Evolutionary conservation across 495 filamentous ascomycete genomes (phyloP).

Genomic region (Penicillium subrubescens): DNA sequence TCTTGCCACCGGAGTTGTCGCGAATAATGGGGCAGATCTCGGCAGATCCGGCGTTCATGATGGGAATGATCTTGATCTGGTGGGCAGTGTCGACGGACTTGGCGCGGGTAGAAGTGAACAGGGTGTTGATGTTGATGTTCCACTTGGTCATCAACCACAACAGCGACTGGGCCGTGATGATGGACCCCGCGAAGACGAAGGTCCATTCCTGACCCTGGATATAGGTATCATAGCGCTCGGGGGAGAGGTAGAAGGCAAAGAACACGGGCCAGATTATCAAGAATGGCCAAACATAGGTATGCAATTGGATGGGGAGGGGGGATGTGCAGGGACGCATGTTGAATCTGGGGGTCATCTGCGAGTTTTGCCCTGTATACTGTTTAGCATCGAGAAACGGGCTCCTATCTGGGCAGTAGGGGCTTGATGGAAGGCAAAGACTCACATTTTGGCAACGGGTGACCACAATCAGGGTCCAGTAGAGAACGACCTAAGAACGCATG

Average conservation of each 20-base stretch:
- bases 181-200: constrained; percentile 85
- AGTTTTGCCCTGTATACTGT: constrained; percentile 63
- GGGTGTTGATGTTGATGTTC: constrained; percentile 82
- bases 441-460: constrained; percentile 45
- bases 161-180: constrained; percentile 84
- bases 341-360: constrained; percentile 88
- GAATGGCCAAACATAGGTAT: constrained; percentile 93
- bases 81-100: constrained; percentile 74
- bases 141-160: constrained; percentile 96
- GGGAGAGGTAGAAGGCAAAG: constrained; percentile 79
- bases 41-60: constrained; percentile 83
- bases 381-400: constrained; percentile 20
- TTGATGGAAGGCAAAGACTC: constrained; percentile 16
- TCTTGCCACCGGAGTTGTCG: constrained; percentile 71
- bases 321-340: constrained; percentile 82
- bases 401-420: background rate
- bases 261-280: constrained; percentile 87
- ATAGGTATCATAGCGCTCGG: constrained; percentile 83
- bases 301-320: constrained; percentile 81
- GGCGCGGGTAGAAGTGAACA: constrained; percentile 77
- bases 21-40: constrained; percentile 82
- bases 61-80: constrained; percentile 90
- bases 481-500: constrained; percentile 35
- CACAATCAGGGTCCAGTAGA: constrained; percentile 36
- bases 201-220: constrained; percentile 94